Base-by-base conservation (phyloP, 495 filamentous ascomycete species). In the Hypomontagnella monticulosa region DNA sequence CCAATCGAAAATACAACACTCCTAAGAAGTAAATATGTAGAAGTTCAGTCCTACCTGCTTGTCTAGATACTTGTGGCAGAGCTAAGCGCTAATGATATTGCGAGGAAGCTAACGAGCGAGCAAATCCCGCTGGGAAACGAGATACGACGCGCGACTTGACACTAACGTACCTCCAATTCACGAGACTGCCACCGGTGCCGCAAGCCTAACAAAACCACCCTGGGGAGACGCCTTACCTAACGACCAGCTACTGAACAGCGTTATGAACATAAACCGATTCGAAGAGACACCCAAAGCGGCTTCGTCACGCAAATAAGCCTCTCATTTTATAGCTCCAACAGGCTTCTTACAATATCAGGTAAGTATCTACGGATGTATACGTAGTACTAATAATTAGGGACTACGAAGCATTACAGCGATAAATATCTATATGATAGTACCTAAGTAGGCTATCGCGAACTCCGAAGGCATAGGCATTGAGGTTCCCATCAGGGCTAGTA, bases 1-100 rank as follows among this genome's bases (percentile, higher is more conserved):
- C 51, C 51, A 66, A 61, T 53, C 40, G 54, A 60, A 51, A 30
- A 20, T 30, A 59, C 32, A n/a, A n/a, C 12, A 14, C 23, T 42
- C 38, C 20, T 18, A 15, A 48, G 43, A 40, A 60, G 27, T 4
- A 36, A 37, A 40, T 49, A 51, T 46, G 54, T 69, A 60, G n/a
- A 32, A 15, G 38, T 42, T 40, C 43, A 40, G 41, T 58, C 42
- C 58, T 68, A 38, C 48, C 8, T 41, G 42, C 18, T 32, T 23
- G 20, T 53, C 16, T n/a, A 53, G 40, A 44, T 20, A 32, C 32
- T 41, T 18, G 18, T 50, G 20, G 37, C 51, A 59, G 23, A 56
- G 30, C 38, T 52, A 46, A 57, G 46, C 38, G 34, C 27, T 50
- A 37, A 46, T 14, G 20, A 57, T 14, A 27, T 36, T 14, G 18